Evolutionary conservation across 1,284 basidiomycete species (phyloP).

Genomic region (Cryptococcus depauperatus): DNA sequence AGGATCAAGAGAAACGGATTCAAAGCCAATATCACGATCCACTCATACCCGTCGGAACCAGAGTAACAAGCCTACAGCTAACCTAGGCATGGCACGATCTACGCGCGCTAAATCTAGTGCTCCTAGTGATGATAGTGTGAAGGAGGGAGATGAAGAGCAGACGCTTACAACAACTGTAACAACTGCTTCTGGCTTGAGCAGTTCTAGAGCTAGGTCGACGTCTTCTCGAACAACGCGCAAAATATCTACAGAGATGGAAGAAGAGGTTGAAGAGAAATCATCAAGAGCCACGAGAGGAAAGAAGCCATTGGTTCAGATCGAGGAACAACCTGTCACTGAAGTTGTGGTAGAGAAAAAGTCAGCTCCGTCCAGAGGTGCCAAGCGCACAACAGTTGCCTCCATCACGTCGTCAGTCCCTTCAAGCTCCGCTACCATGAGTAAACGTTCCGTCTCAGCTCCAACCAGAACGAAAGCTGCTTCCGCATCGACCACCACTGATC

Average conservation of each 20-base stretch:
- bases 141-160: not conserved
- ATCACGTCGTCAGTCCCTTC: not conserved
- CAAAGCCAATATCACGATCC: slow-evolving; percentile 4
- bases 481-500: not conserved
- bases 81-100: slow-evolving; percentile 2
- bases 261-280: not conserved
- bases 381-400: not conserved
- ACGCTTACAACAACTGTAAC: no score
- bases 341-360: slow-evolving; percentile 1
- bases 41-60: slow-evolving; percentile 2
- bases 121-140: slow-evolving; percentile 6
- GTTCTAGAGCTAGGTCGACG: slow-evolving; percentile 1
- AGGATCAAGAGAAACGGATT: no score
- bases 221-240: slow-evolving; percentile 6
- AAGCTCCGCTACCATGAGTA: not conserved
- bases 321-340: slow-evolving; percentile 7
- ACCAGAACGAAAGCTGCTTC: not conserved
- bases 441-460: slow-evolving; percentile 1
- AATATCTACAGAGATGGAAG: not conserved
- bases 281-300: slow-evolving; percentile 8
- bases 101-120: slow-evolving; percentile 9
- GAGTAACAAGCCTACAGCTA: slow-evolving; percentile 4
- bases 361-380: slow-evolving; percentile 1
- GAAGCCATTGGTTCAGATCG: slow-evolving; percentile 10
- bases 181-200: no score